Base-by-base conservation (phyloP, 2,329 filamentous ascomycete genomes). In the Fusarium nelsonii region DNA sequence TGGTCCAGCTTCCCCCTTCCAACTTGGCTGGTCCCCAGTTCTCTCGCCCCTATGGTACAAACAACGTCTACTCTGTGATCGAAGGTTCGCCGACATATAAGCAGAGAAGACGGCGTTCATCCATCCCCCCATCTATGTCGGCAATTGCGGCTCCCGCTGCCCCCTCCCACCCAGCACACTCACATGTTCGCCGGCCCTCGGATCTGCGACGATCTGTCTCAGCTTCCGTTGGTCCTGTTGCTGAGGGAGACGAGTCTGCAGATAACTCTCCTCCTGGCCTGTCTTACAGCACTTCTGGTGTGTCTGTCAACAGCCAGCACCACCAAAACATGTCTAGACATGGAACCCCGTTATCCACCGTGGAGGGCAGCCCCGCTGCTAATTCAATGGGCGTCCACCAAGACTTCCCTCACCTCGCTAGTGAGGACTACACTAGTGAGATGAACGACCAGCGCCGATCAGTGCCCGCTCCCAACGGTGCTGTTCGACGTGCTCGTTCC, bases 1-100 rank as follows among this genome's bases (percentile, higher is more conserved):
- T 98, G 87, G 94, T 97, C 83, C 93, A 97, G 78, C 85, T 97
- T 45, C 94, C 94, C 18, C 92, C 92, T 6, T 94, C 94, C 15
- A 96, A 95, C 80, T 81, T 97, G 65, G 88, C 91, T 56, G 92
- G 91, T 32, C 88, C 91, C 49, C 92, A 94, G 75, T 97, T 93
- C 81, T 88, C 91, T 28, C 89, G 92, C 45, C 88, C 90, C 33
- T 93, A 93, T 72, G 86, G 85, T 63, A 78, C 84, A 53, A 91
- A 91, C 80, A 97, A 93, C 78, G 92, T 96, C 73, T 97, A 97
- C 84, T 95, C 93, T 49, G 94, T 97, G 50, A 96, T 98, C 77
- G 96, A 99, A 83, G 96, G 96, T 49, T 99, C 96, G 30, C 96
- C 96, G 14, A 98, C 96, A 37, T 99, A 99, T 84, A 99, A 99